Percentiles rank a stretch among this genome's conserved stretches.
phyloP scores from a whole-genome alignment of 257 asterid species.

The Solanum boliviense region DNA sequence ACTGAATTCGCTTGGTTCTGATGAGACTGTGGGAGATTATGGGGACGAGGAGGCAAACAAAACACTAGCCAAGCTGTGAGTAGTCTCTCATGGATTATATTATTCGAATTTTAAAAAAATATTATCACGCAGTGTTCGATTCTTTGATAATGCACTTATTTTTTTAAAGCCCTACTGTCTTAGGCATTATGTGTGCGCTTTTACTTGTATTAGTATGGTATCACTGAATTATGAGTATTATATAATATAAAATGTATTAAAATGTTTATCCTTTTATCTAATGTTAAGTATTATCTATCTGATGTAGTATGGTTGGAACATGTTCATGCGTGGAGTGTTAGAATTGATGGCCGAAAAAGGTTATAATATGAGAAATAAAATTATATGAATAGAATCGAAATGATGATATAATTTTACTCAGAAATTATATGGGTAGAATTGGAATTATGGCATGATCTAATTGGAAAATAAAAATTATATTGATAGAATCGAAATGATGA shows the following conservation, averaged over 20 bases:
- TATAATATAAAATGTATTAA: neutral
- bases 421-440: no score
- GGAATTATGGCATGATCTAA: no score
- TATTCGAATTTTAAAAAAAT: neutral
- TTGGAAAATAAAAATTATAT: no score
- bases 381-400: no score
- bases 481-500: no score
- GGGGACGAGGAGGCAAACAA: constrained; percentile 4
- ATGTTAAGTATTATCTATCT: neutral
- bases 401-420: no score
- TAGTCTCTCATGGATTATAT: neutral
- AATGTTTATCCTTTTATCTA: neutral
- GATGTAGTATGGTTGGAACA: no score
- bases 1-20: constrained; percentile 16
- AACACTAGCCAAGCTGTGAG: constrained; percentile 22
- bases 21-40: constrained; percentile 2
- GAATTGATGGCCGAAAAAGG: no score
- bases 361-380: no score
- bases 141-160: no score
- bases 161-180: accelerated
- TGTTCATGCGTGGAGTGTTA: no score
- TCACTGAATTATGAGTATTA: neutral
- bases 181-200: neutral
- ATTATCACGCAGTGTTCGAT: neutral
- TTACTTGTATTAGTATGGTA: neutral